phyloP scores from a whole-genome alignment of 176 grass and related monocot species.

The Paspalum notatum region DNA sequence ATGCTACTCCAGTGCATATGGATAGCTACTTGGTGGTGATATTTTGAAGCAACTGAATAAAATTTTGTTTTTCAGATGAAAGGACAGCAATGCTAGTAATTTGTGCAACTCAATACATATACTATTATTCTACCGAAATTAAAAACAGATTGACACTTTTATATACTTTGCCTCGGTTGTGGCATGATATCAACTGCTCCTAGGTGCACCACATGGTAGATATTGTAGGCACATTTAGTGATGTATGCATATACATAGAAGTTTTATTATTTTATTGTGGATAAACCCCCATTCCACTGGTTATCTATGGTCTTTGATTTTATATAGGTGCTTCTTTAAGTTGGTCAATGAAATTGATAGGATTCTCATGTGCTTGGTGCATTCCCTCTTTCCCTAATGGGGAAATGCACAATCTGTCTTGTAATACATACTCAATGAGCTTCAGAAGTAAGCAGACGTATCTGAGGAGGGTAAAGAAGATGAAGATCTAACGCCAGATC shows the following conservation, averaged over 20 bases:
- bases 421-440: constrained; percentile 3
- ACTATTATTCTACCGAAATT: neutral
- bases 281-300: constrained; percentile 17
- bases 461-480: neutral
- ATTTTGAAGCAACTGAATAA: neutral
- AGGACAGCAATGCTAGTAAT: neutral
- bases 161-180: neutral
- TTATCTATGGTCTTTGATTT: constrained; percentile 53
- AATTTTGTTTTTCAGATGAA: neutral
- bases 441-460: constrained; percentile 33
- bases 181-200: constrained; percentile 25
- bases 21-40: neutral
- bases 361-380: constrained; percentile 60
- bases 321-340: constrained; percentile 46
- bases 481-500: constrained; percentile 45
- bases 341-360: constrained; percentile 59
- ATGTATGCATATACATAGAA: constrained; percentile 11
- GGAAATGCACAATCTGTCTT: constrained; percentile 48
- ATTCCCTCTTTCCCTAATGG: constrained; percentile 58
- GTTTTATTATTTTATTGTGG: constrained; percentile 42
- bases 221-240: constrained; percentile 26
- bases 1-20: neutral
- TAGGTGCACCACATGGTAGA: constrained; percentile 19
- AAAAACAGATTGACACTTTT: neutral
- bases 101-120: constrained; percentile 1